Base-by-base conservation (phyloP, 805 yeast genomes). In the Diddensiella caesifluorescens region DNA sequence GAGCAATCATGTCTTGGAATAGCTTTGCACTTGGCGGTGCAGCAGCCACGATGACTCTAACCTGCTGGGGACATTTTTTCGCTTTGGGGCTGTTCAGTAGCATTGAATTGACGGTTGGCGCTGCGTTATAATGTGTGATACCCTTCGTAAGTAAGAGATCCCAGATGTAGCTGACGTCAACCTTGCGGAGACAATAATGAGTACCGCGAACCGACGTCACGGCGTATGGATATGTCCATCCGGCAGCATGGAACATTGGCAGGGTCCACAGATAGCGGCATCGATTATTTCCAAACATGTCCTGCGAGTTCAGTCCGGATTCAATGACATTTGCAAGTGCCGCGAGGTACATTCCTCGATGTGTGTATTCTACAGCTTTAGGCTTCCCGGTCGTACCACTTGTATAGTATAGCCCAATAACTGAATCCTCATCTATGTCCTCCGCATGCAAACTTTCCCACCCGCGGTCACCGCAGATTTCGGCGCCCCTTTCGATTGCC, bases 171-270 rank as follows among this genome's bases (percentile, higher is more conserved):
- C 49, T 60, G 33, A 53, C 56, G 35, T 62, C 63, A 22, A 62
- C 47, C 46, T 58, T 62, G 15, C 66, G 50, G 21, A 62, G 52
- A 35, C 62, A 57, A 31, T 51, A 51, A 35, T 62, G 66, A 10
- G 63, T 52, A 3, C 65, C 66, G n/a, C 66, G 47, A 13, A 57
- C 62, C 3, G 64, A 63, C 6, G 66, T 62, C 16, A 62, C 66
- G 1, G 63, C 62, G 40, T 59, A 61, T 2, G 66, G 66, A 42
- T 47, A 61, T 9, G 65, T 55, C 66, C 66, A 62, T 5, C 66
- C 66, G 20, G 56, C 60, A 16, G 65, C 65, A 41, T 62, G 66
- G 51, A 62, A 62, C 57, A 62, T 53, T 2, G 66, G 66, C 22
- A 62, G 47, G n/a, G 64, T 62, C 66, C 66, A 62, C 31, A 62